Percentiles rank a stretch among this genome's conserved stretches.
These are phyloP conservation scores for Tylopilus subfusipes DNA, from an alignment of 768 basidiomycete genomes.

Conservation along the genomic window DNA sequence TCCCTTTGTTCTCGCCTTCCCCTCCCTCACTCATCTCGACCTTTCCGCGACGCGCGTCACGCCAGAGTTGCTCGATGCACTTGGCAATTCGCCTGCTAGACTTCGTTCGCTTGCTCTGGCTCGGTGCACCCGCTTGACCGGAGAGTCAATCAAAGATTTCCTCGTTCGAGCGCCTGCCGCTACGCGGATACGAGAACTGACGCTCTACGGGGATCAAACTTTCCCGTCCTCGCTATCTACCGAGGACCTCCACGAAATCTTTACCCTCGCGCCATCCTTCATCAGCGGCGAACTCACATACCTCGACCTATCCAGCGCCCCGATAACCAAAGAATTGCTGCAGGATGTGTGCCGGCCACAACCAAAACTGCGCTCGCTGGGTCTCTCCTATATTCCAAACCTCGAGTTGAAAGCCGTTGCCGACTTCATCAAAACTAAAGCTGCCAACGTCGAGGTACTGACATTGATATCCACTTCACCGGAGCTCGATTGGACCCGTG, in stretches of 20 bases:
- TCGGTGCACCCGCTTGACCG: slow-evolving; percentile 80
- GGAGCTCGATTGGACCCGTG: slow-evolving; percentile 59
- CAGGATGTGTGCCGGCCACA: slow-evolving; percentile 54
- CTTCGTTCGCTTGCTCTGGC: slow-evolving; percentile 80
- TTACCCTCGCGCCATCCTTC: slow-evolving; percentile 79
- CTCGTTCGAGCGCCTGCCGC: slow-evolving; percentile 66
- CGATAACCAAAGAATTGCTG: slow-evolving; percentile 58
- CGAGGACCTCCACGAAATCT: slow-evolving; percentile 62
- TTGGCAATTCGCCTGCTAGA: slow-evolving; percentile 65
- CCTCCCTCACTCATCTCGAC: slow-evolving; percentile 85
- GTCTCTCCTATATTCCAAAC: slow-evolving; percentile 79
- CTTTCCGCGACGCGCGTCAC: slow-evolving; percentile 84
- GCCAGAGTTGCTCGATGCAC: slow-evolving; percentile 65
- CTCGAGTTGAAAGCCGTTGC: slow-evolving; percentile 64
- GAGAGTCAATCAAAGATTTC: slow-evolving; percentile 72
- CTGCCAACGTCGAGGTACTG: slow-evolving; percentile 79
- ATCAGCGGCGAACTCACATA: slow-evolving; percentile 69
- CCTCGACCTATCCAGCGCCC: slow-evolving; percentile 85
- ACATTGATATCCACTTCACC: slow-evolving; percentile 76
- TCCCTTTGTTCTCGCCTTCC: slow-evolving; percentile 77
- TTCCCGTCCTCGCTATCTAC: slow-evolving; percentile 69
- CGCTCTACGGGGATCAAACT: slow-evolving; percentile 85
- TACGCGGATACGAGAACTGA: slow-evolving; percentile 65
- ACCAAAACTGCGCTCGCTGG: slow-evolving; percentile 77
- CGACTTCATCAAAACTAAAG: slow-evolving; percentile 64